Evolutionary conservation across 2,329 filamentous ascomycete species (phyloP), one percentile per base, ranked within the genome.

Genomic region (Xylaria sp.): DNA sequence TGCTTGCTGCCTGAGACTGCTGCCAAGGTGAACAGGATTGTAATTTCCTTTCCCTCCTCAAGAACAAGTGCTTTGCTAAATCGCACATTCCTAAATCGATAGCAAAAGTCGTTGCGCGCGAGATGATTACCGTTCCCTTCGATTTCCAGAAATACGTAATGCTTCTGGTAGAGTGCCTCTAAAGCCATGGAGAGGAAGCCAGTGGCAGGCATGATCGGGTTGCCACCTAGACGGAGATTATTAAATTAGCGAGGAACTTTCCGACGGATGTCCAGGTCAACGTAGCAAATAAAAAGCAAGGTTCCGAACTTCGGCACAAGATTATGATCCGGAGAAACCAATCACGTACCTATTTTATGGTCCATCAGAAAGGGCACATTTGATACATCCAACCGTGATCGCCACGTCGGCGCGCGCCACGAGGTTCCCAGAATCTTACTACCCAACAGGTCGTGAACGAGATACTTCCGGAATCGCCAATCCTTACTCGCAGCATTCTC

Each of bases 291-390:
- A 56, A 56, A 11, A 9, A 39, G 34, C 32, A 27, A 54, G 27
- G 27, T 34, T 4, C 5, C 11, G 34, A 19, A 4, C 51, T 54
- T 54, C 14, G 51, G 27, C 30, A 19, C 51, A 34, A 54, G 11
- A 5, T 19, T 19, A n/a, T n/a, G n/a, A 34, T n/a, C 51, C 19
- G 2, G 34, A 34, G 51, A 34, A 54, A 54, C 9, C 30, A 54
- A 21, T 7, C 12, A 50, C 57, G 21, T 60, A 32, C 83, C 81
- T 77, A 85, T 81, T 27, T 72, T 68, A 75, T 85, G 84, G 69
- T 85, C 82, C 21, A 78, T 73, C 1, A 84, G 78, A 61, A 83
- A 85, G n/a, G 85, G 78, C 1, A 75, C 55, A 17, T 72, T 34
- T 6, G 24, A 32, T 6, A 75, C 4, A 14, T 47, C 61, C 1